These are phyloP conservation scores for Colletotrichum sp. DNA, from an alignment of 2,329 filamentous ascomycete genomes.

Conservation along the genomic window DNA sequence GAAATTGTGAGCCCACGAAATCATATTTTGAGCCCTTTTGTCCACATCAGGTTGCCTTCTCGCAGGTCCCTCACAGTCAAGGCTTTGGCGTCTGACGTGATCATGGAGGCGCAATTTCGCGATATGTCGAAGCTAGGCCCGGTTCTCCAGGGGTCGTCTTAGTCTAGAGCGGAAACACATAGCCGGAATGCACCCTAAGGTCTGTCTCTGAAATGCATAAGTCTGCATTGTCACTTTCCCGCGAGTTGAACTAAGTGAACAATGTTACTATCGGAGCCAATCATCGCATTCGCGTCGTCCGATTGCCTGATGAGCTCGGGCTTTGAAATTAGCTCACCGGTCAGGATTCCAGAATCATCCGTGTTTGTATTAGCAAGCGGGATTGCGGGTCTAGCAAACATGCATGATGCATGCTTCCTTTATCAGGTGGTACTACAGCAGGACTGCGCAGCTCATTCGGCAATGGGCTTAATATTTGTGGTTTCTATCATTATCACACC, in stretches of 20 bases:
- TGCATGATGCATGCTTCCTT: neutral
- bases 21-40: neutral
- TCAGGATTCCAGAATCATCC: neutral
- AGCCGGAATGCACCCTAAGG: neutral
- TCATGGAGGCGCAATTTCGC: neutral
- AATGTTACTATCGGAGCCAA: neutral
- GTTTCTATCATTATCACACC: neutral
- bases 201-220: neutral
- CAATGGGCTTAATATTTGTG: neutral
- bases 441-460: neutral
- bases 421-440: neutral
- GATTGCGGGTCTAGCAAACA: neutral
- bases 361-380: neutral
- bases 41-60: neutral
- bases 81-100: neutral
- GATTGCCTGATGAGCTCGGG: neutral
- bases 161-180: neutral
- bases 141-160: neutral
- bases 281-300: neutral
- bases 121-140: neutral
- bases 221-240: neutral
- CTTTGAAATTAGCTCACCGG: neutral
- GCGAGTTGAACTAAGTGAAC: neutral
- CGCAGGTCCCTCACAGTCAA: neutral
- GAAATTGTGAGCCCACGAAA: neutral